phyloP scores from a whole-genome alignment of 1,139 yeast genomes.

The Saccharomyces hybrid region DNA sequence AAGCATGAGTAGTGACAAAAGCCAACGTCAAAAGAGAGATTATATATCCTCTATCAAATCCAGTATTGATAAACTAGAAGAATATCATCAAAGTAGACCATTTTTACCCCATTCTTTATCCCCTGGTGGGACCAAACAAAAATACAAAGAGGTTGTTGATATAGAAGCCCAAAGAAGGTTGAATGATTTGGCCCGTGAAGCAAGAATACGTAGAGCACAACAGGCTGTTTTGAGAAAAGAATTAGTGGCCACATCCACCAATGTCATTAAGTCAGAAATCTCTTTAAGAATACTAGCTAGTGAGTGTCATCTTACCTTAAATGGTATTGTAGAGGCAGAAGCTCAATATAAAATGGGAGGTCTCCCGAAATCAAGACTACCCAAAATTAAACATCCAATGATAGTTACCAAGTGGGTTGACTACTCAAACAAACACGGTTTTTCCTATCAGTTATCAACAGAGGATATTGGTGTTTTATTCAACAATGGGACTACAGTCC shows the following conservation, averaged over 20 bases:
- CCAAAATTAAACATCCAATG: slow-evolving; percentile 50
- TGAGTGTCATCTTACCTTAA: slow-evolving; percentile 38
- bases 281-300: slow-evolving; percentile 37
- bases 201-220: slow-evolving; percentile 31
- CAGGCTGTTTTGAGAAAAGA: slow-evolving; percentile 28
- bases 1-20: slow-evolving; percentile 37
- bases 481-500: slow-evolving; percentile 73
- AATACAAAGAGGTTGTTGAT: slow-evolving; percentile 64
- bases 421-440: slow-evolving; percentile 91
- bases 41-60: slow-evolving; percentile 3
- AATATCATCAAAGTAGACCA: slow-evolving; percentile 28
- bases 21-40: slow-evolving; percentile 37
- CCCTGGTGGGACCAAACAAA: slow-evolving; percentile 77
- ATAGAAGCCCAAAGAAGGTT: slow-evolving; percentile 29
- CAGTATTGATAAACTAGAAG: slow-evolving; percentile 5
- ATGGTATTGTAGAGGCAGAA: slow-evolving; percentile 36
- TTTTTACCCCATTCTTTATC: slow-evolving; percentile 84
- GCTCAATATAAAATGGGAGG: slow-evolving; percentile 37
- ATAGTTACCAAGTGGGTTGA: slow-evolving; percentile 96
- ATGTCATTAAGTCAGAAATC: slow-evolving; percentile 29
- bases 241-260: slow-evolving; percentile 29
- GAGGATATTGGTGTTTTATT: slow-evolving; percentile 90
- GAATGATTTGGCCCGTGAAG: slow-evolving; percentile 31
- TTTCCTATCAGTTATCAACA: slow-evolving; percentile 84
- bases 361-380: slow-evolving; percentile 28